phyloP scores from a whole-genome alignment of 805 yeast species.

The Teunomyces cretensis region DNA sequence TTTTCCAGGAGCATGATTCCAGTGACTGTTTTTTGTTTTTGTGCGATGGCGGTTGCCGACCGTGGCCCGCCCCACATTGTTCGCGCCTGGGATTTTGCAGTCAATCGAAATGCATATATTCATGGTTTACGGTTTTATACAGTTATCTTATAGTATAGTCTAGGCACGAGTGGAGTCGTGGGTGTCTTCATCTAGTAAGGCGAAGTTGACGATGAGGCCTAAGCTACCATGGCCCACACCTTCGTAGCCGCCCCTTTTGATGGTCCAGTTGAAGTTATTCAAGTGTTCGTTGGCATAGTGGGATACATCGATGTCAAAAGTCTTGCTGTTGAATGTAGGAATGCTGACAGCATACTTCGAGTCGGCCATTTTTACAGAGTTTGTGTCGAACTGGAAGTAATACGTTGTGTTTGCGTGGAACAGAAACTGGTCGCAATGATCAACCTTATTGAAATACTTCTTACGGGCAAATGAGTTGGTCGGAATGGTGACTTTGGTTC shows the following conservation, averaged over 20 bases:
- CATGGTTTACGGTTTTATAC: not conserved
- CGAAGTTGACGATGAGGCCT: slow-evolving; percentile 40
- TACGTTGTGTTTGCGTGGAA: slow-evolving; percentile 42
- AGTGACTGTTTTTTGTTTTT: slow-evolving; percentile 19
- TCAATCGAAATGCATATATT: not conserved
- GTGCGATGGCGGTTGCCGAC: slow-evolving; percentile 4
- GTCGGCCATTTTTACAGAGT: slow-evolving; percentile 49
- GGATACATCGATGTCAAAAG: slow-evolving; percentile 44
- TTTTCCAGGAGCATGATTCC: slow-evolving; percentile 12
- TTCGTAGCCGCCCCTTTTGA: slow-evolving; percentile 37
- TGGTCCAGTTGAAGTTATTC: slow-evolving; percentile 46
- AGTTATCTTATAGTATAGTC: not conserved
- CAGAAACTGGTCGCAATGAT: slow-evolving; percentile 38
- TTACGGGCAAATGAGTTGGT: slow-evolving; percentile 37
- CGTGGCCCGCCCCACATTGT: not conserved
- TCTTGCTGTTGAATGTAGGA: slow-evolving; percentile 47
- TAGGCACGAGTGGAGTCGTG: not conserved
- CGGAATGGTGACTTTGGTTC: slow-evolving; percentile 30
- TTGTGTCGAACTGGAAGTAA: slow-evolving; percentile 54
- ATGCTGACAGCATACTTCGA: slow-evolving; percentile 51
- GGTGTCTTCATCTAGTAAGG: slow-evolving; percentile 31
- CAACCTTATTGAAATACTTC: slow-evolving; percentile 40
- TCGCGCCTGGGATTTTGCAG: not conserved
- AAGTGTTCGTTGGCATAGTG: slow-evolving; percentile 44
- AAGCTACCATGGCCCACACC: slow-evolving; percentile 30